Conservation (phyloP, 208 protist species). For the Tritrichomonas musculus region DNA sequence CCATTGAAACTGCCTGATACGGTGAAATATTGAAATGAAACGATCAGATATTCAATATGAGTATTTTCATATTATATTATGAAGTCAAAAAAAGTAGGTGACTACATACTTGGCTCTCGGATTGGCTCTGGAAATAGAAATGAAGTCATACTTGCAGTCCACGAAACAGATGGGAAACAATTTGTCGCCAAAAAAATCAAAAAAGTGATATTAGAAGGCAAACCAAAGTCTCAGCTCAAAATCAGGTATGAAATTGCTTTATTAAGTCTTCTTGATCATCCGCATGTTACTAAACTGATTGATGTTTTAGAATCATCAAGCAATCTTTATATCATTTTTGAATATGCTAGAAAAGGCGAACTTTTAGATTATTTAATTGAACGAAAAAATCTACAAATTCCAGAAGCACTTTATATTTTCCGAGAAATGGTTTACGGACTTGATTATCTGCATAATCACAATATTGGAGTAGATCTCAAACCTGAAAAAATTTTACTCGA, state of each 20-base stretch:
- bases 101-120: too few species aligned
- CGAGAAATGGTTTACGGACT: slow-evolving; percentile 35
- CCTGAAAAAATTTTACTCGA: slow-evolving; percentile 37
- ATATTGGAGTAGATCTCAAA: slow-evolving; percentile 36
- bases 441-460: slow-evolving; percentile 35
- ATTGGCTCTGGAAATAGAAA: too few species aligned
- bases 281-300: neutral
- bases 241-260: neutral
- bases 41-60: too few species aligned
- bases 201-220: neutral
- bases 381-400: neutral
- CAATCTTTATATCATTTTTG: neutral
- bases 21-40: too few species aligned
- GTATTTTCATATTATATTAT: too few species aligned
- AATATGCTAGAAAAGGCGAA: neutral
- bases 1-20: too few species aligned
- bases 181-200: neutral
- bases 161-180: neutral
- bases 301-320: neutral
- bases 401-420: neutral
- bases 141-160: neutral
- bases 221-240: neutral
- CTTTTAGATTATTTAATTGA: neutral
- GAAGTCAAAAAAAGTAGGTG: too few species aligned
- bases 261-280: neutral